These are phyloP conservation scores for Balamuthia mandrillaris DNA, from an alignment of 208 protist genomes.

Conservation along the genomic window DNA sequence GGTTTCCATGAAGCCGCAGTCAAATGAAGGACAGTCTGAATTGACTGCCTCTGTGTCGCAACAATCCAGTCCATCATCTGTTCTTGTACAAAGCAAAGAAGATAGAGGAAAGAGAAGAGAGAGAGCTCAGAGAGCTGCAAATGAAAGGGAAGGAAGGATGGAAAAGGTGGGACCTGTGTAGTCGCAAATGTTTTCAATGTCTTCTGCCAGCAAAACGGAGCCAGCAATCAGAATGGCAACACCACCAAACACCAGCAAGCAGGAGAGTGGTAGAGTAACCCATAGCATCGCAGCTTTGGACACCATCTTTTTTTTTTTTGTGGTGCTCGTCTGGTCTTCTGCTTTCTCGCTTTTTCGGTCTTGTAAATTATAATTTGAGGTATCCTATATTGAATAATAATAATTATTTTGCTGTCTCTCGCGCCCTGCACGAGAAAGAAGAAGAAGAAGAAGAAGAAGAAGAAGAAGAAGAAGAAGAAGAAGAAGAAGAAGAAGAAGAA, in stretches of 20 bases:
- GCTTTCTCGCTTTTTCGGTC: neutral
- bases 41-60: too few relatives aligned
- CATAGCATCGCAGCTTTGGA: neutral
- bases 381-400: neutral
- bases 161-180: too few relatives aligned
- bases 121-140: too few relatives aligned
- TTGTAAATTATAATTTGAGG: neutral
- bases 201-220: too few relatives aligned
- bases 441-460: conserved; percentile 13
- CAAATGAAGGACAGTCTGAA: too few relatives aligned
- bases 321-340: neutral
- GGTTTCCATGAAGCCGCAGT: too few relatives aligned
- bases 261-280: neutral
- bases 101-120: too few relatives aligned
- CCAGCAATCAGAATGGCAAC: neutral
- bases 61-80: too few relatives aligned
- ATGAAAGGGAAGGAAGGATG: too few relatives aligned
- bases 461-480: neutral
- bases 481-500: neutral
- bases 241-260: neutral
- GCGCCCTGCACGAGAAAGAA: neutral
- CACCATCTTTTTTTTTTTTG: neutral
- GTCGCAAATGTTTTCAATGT: too few relatives aligned
- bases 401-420: neutral
- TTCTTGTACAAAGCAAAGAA: too few relatives aligned